Percentiles rank a stretch among this genome's conserved stretches.
Evolutionary conservation across 257 asterid species (phyloP).

Genomic region (Petrea volubilis): DNA sequence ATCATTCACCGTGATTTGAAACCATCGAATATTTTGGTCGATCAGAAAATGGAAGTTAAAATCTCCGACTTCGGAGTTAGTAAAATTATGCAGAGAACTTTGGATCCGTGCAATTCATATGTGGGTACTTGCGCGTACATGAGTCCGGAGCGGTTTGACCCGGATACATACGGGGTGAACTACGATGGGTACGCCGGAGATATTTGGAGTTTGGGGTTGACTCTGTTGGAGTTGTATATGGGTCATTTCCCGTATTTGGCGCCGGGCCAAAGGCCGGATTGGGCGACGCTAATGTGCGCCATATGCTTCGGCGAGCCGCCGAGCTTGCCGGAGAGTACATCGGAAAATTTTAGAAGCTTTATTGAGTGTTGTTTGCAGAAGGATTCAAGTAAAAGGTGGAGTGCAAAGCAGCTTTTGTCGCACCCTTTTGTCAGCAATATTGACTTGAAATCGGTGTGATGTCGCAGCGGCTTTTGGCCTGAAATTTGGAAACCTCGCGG

Average conservation of each 20-base stretch:
- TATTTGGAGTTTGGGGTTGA: constrained; percentile 87
- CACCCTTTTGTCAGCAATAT: constrained; percentile 59
- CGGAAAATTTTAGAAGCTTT: too few species aligned
- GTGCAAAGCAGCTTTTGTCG: background rate
- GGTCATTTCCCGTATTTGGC: constrained; percentile 82
- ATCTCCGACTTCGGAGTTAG: constrained; percentile 94
- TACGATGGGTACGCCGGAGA: constrained; percentile 87
- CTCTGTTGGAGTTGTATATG: constrained; percentile 63
- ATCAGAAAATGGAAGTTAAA: constrained; percentile 58
- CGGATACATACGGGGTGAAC: constrained; percentile 70
- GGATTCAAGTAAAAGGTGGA: too few species aligned
- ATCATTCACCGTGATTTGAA: constrained; percentile 83
- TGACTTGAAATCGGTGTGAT: constrained; percentile 17
- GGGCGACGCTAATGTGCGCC: constrained; percentile 56
- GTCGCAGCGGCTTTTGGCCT: background rate
- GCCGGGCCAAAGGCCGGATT: constrained; percentile 86
- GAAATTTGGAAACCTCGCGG: constrained; percentile 15
- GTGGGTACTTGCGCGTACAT: constrained; percentile 96
- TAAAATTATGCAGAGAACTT: constrained; percentile 67
- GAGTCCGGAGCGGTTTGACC: constrained; percentile 97
- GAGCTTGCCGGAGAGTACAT: too few species aligned
- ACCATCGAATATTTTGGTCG: constrained; percentile 70
- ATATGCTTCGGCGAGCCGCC: too few species aligned
- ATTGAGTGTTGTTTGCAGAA: too few species aligned
- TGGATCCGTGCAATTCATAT: constrained; percentile 84